Evolutionary conservation across 306 rosid genomes (phyloP), one percentile per base, ranked within the genome.

Genomic region (Cyclanthera cordifolia): DNA sequence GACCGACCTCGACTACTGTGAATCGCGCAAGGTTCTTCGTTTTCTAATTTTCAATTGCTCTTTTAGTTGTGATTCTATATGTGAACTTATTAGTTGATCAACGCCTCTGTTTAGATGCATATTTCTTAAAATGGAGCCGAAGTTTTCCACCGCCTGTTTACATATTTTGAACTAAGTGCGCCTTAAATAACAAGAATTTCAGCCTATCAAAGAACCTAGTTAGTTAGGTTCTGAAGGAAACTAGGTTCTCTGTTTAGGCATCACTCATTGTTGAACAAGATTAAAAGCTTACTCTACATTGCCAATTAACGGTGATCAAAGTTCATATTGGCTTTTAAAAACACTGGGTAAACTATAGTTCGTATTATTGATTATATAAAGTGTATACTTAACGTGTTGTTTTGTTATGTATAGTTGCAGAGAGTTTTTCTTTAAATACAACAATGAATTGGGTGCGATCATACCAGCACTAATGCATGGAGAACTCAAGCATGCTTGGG

Each of bases 1-100:
- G 97, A 91, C 96, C 4, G 90, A 91, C 69, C 81, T 87, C 9
- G 86, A 82, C 2, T 87, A 76, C 82, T 88, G 96, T 78, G 49
- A 53, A 55, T 70, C 79, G 24, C 75, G 20, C 75, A 73, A 80
- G 86, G 79, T 2, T 46, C 10, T 2, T 46, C 10, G 39, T 20
- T 17, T 23, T 24, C 4, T 14, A 17, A 16, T 4, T 34, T 55
- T 16, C n/a, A 11, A 15, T 4, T 56, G 39, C 13, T 28, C 20
- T 48, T 2, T 8, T 48, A 15, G 52, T 51, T 6, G 8, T 51
- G 13, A 51, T 51, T 3, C 56, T 51, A 19, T 20, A 3, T 20
- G 13, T 20, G 4, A 51, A 51, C 13, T 19, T 51, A 17, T 19
- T 51, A 17, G 56, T 19, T 19, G 25, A 51, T 17, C 8, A 51